Base-by-base conservation (phyloP, 169 alveolate genomes). In the Theileria sp. region DNA sequence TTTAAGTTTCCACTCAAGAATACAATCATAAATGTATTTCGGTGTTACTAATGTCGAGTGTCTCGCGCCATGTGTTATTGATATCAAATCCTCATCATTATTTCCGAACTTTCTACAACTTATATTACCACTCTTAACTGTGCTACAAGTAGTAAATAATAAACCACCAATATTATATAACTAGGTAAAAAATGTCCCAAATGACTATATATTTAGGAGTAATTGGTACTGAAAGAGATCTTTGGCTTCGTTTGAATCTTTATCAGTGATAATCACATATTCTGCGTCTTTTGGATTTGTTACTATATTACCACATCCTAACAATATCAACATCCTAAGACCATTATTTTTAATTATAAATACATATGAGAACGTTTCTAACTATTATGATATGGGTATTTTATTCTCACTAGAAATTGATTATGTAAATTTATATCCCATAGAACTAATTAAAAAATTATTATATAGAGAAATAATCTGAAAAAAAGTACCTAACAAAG, bases 231-330 rank as follows among this genome's bases (percentile, higher is more conserved):
- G 68, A 21, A 75, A 36, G 15, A 85, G 75, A 21, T 78, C 83
- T 2, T 13, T 15, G 0, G 91, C 91, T 69, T 85, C 87, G 36
- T 32, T 62, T 7, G 88, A 70, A 19, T 38, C 71, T 32, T 74
- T 69, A 68, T 90, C 92, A 10, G 91, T 78, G 60, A 90, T 79
- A 44, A 90, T 72, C 25, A 90, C 91, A 61, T 90, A 90, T 34
- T 90, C 94, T 17, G 94, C 92, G 32, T 90, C 93, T 32, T 68
- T 54, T 4, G 94, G 88, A 38, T 85, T 62, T 10, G 44, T 25
- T 12, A 90, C 94, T 15, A 90, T 19, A 8, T 79, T 87, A 19
- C 94, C 94, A 49, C 85, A 87, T 15, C 94, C 94, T 71, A 90
- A 74, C 50, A 77, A 73, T 19, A 90, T 80, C 54, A 90, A 74